These are phyloP conservation scores for Erythrobasidium yunnanense DNA, from an alignment of 768 basidiomycete genomes.

Conservation along the genomic window DNA sequence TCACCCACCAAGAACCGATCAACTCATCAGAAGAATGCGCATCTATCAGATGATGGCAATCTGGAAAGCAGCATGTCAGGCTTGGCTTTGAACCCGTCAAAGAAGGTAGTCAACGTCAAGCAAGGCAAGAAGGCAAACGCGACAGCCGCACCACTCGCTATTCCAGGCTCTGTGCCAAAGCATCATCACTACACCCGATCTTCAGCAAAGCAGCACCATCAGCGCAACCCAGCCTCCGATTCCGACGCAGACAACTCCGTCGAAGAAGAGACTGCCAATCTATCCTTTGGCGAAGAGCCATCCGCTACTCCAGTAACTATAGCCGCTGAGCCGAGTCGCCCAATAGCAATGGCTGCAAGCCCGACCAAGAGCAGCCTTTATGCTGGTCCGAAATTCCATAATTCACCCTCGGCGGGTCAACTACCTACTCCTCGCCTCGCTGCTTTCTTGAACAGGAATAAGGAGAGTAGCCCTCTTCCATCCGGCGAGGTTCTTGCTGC, in stretches of 20 bases:
- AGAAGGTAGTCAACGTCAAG: too few relatives aligned
- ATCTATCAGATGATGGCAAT: too few relatives aligned
- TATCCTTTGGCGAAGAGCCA: background rate
- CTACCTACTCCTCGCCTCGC: slow-evolving; percentile 22
- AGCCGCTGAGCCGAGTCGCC: background rate
- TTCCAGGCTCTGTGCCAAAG: background rate
- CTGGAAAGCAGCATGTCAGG: too few relatives aligned
- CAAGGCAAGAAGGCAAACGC: too few relatives aligned
- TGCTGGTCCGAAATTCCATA: slow-evolving; percentile 30
- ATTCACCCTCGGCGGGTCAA: slow-evolving; percentile 21
- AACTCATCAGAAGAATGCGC: too few relatives aligned
- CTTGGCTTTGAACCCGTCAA: too few relatives aligned
- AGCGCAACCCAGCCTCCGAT: background rate
- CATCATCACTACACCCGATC: background rate
- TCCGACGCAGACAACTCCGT: background rate
- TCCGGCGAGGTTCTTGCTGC: background rate
- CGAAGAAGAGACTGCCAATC: background rate
- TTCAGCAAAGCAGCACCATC: background rate
- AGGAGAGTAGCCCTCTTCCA: background rate
- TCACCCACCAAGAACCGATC: background rate
- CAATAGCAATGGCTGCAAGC: background rate
- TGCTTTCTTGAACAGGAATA: slow-evolving; percentile 7
- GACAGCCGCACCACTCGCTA: too few relatives aligned
- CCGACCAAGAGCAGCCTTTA: slow-evolving; percentile 7
- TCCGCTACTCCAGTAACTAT: background rate